Evolutionary conservation across 352 stramenopile genomes (phyloP), one percentile per base, ranked within the genome.

Genomic region (Globisporangium canariense): DNA sequence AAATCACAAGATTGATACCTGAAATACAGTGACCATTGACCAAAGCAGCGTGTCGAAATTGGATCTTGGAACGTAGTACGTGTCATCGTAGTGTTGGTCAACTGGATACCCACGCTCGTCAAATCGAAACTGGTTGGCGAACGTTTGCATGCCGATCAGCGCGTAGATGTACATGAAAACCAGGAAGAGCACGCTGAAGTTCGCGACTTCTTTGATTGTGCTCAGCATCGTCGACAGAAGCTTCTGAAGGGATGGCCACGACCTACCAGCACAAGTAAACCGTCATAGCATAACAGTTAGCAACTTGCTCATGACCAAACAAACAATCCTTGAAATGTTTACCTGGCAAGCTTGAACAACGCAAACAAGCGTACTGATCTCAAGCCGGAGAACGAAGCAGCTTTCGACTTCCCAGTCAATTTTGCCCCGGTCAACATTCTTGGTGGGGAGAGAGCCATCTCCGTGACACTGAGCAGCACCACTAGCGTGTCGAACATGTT

Each of bases 111-210:
- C 95, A 22, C 79, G 64, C 14, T 73, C 66, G 50, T 97, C 88
- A 63, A 98, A 98, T 22, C 88, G 86, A 57, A 98, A 84, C 57
- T 90, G 71, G 64, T 97, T 98, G 2, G 89, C 86, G 60, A 98
- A 98, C 10, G 95, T 88, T 65, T 98, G 91, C 84, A 97, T 96
- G 47, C 91, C 91, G 32, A 98, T 83, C 13, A 98, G 68, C 6
- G 88, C 78, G 65, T 96, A 98, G 45, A 98, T 97, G 66, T 97
- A 98, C 55, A 98, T 87, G 70, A 98, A 98, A 6, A 99, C 77
- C 11, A 96, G 54, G 34, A 99, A 82, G 0, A 98, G 76, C 18
- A 98, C 72, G 13, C 79, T 81, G 65, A 98, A 98, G 68, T 97
- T 97, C 30, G 73, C 77, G 20, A 98, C 77, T 70, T 98, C 95